Evolutionary conservation across 768 basidiomycete genomes (phyloP).

Genomic region (Mycena albidolilacea): DNA sequence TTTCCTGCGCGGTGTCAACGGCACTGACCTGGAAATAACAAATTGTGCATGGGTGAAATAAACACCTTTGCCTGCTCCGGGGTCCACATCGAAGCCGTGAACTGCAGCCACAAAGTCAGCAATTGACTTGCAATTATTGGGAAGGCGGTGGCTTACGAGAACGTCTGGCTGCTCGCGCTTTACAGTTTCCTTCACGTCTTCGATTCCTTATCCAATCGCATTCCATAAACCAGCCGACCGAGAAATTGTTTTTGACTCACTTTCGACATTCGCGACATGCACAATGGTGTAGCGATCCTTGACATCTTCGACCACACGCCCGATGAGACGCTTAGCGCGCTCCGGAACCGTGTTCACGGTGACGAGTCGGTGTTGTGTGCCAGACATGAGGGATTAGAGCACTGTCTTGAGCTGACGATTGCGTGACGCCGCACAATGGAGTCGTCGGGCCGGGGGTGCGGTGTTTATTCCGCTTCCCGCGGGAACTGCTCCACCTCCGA

Average conservation of each 20-base stretch:
- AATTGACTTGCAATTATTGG: too few relatives aligned
- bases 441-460: too few relatives aligned
- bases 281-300: not conserved
- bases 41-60: not conserved
- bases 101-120: not conserved
- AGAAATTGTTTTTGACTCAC: not conserved
- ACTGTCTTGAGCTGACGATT: too few relatives aligned
- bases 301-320: slow-evolving; percentile 3
- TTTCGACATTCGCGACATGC: slow-evolving; percentile 17
- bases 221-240: not conserved
- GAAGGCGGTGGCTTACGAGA: not conserved
- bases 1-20: not conserved
- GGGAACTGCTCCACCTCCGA: too few relatives aligned
- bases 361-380: slow-evolving; percentile 7
- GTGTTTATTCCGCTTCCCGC: too few relatives aligned
- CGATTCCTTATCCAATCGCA: not conserved
- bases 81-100: slow-evolving; percentile 16
- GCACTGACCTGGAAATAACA: not conserved
- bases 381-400: not conserved
- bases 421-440: too few relatives aligned
- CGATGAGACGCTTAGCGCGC: slow-evolving; percentile 5
- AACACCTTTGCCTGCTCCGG: slow-evolving; percentile 19
- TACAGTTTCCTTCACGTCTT: slow-evolving; percentile 4
- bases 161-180: slow-evolving; percentile 4
- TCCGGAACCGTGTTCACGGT: slow-evolving; percentile 15